A percentile compares a stretch with the other conserved stretches of the same genome.
Conservation (phyloP, 495 filamentous ascomycete species). For the Parmelia sp. region DNA sequence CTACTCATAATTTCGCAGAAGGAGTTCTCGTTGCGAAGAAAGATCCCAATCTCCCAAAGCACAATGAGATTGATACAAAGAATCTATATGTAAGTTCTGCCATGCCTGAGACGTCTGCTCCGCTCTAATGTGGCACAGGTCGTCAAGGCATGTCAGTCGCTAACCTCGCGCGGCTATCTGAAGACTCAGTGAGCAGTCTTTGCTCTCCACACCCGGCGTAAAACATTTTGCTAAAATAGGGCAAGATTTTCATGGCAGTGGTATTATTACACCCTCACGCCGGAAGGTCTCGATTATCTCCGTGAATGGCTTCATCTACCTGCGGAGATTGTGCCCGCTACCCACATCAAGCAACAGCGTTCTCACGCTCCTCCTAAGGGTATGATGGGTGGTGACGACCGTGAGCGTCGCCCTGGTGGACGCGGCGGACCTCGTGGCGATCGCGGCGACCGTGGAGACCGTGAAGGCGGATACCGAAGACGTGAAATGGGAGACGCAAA, state of each 20-base stretch:
- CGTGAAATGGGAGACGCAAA: constrained; percentile 77
- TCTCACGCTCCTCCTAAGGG: constrained; percentile 96
- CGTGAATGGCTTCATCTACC: constrained; percentile 99
- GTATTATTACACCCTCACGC: constrained; percentile 99
- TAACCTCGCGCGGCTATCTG: constrained; percentile 93
- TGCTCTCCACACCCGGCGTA: not conserved
- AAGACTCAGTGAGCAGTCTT: constrained; percentile 64
- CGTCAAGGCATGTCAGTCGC: constrained; percentile 96
- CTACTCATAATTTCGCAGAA: constrained; percentile 49
- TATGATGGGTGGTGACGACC: constrained; percentile 93
- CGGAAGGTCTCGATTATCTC: constrained; percentile 99
- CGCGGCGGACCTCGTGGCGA: constrained; percentile 55
- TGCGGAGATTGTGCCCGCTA: constrained; percentile 97
- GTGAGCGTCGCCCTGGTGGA: constrained; percentile 67
- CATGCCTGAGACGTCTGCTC: not conserved
- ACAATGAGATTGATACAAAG: constrained; percentile 93
- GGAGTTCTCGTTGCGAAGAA: constrained; percentile 99
- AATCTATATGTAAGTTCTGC: constrained; percentile 67
- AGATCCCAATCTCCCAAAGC: constrained; percentile 91
- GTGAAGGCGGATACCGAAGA: constrained; percentile 88
- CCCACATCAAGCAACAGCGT: constrained; percentile 99
- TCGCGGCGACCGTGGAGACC: constrained; percentile 50
- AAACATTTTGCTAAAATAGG: not conserved
- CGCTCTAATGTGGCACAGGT: constrained; percentile 44
- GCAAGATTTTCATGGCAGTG: constrained; percentile 91